Evolutionary conservation across 805 yeast genomes (phyloP), one percentile per base, ranked within the genome.

Genomic region (Candida ortonii): DNA sequence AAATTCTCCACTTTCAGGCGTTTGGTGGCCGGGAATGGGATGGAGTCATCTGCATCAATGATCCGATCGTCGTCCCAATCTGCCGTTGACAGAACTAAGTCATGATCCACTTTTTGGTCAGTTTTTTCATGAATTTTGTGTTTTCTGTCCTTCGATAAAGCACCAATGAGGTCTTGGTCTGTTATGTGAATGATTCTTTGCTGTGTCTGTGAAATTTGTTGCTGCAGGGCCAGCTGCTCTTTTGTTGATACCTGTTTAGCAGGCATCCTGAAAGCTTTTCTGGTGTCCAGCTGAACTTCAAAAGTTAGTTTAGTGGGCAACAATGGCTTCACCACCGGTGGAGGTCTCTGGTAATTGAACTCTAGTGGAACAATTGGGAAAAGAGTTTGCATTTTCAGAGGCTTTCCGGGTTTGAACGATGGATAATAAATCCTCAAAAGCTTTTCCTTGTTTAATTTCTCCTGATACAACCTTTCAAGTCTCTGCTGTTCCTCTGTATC

Each of bases 41-140:
- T 28, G 10, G 29, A 36, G 9, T 57, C 65, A 3, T 64, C 65
- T 4, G 75, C 78, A 27, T 75, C 75, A 11, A 82, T 64, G 15
- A 82, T 76, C 8, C 61, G 65, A 17, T 76, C 78, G 48, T 80
- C 84, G 45, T 84, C 78, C 95, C 95, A 85, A 38, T 81, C 86
- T 12, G 84, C 81, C 0, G 88, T 70, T 0, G 89, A 80, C 15
- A 84, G 61, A 2, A 81, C 62, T 32, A 82, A 51, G 39, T 80
- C 84, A 25, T 73, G 75, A 20, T 74, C 60, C 43, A 59, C 75
- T 3, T 61, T 64, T 1, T 58, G 52, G 32, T 73, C 64, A 14
- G 53, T 44, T 25, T 44, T 49, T 34, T 42, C 52, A 18, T 29
- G 47, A 27, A 30, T 43, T 41, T 45, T 49, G 3, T n/a, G 24